Percentiles rank a stretch among this genome's conserved stretches.
Evolutionary conservation across 768 basidiomycete genomes (phyloP).

Genomic region (Cyclocybe aegerita): DNA sequence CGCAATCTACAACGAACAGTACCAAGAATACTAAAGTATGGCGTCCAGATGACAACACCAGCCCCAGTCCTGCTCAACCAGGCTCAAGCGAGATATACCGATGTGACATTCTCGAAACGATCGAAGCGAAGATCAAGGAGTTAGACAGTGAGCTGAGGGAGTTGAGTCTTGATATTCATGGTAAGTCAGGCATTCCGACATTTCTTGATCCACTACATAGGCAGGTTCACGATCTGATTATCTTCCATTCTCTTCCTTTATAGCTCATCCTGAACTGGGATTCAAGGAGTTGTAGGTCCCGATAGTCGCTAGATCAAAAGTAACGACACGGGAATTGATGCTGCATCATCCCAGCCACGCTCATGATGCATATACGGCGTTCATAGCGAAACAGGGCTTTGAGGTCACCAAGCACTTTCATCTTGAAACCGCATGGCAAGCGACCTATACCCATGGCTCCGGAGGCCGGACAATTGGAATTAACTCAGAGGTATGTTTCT

Average conservation of each 20-base stretch:
- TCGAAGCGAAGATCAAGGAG: conserved; percentile 52
- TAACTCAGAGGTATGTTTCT: conserved; percentile 64
- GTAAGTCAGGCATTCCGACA: conserved; percentile 30
- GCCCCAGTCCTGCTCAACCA: conserved; percentile 31
- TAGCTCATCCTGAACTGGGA: conserved; percentile 69
- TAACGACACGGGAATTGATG: no score
- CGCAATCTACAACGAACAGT: no score
- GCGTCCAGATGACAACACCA: conserved; percentile 35
- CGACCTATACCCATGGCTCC: conserved; percentile 59
- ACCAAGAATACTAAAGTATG: conserved; percentile 25
- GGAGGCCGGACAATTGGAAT: conserved; percentile 74
- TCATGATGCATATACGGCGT: conserved; percentile 67
- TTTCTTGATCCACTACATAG: not conserved
- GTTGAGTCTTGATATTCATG: conserved; percentile 73
- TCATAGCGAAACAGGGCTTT: conserved; percentile 68
- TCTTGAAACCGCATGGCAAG: conserved; percentile 76
- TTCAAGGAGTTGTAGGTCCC: conserved; percentile 62
- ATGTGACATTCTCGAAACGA: conserved; percentile 59
- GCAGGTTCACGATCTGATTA: not conserved
- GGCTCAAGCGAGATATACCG: conserved; percentile 40
- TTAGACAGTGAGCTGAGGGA: conserved; percentile 55
- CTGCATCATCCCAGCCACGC: conserved; percentile 48
- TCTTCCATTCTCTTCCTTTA: not conserved
- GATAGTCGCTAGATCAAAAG: not conserved
- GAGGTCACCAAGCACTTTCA: conserved; percentile 58